A percentile compares a stretch with the other conserved stretches of the same genome.
Conservation (phyloP, 345 rosid genomes). For the Bruguiera parviflora region DNA sequence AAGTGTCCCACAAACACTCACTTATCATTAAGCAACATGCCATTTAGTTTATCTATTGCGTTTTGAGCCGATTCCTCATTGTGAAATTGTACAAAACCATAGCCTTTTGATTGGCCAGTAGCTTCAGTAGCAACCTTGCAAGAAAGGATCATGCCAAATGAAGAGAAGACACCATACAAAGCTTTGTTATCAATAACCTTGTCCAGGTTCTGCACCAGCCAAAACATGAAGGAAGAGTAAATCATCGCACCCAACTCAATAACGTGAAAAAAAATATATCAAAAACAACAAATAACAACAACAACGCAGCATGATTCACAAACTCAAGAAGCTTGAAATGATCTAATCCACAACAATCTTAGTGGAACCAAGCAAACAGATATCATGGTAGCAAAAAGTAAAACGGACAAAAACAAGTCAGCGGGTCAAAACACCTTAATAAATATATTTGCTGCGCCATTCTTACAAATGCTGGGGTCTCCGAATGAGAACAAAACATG, state of each 20-base stretch:
- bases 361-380: no score
- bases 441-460: constrained; percentile 25
- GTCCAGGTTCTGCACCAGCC: constrained; percentile 23
- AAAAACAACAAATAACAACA: not conserved
- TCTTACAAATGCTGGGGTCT: constrained; percentile 28
- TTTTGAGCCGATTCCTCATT: constrained; percentile 18
- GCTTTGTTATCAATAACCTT: constrained; percentile 26
- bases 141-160: constrained; percentile 23
- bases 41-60: constrained; percentile 23
- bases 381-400: not conserved
- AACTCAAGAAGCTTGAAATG: no score
- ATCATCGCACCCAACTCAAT: not conserved
- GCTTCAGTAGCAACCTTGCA: constrained; percentile 25
- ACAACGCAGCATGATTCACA: no score
- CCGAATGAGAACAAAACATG: constrained; percentile 18
- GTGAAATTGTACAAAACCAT: constrained; percentile 27
- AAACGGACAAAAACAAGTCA: not conserved
- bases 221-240: not conserved
- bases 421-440: constrained; percentile 14
- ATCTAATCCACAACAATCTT: no score
- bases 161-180: constrained; percentile 18
- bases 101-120: constrained; percentile 26
- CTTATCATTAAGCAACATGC: constrained; percentile 28
- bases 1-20: constrained; percentile 29
- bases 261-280: not conserved